These are phyloP conservation scores for Plasmodium malariae DNA, from an alignment of 169 alveolate species.

Conservation along the genomic window DNA sequence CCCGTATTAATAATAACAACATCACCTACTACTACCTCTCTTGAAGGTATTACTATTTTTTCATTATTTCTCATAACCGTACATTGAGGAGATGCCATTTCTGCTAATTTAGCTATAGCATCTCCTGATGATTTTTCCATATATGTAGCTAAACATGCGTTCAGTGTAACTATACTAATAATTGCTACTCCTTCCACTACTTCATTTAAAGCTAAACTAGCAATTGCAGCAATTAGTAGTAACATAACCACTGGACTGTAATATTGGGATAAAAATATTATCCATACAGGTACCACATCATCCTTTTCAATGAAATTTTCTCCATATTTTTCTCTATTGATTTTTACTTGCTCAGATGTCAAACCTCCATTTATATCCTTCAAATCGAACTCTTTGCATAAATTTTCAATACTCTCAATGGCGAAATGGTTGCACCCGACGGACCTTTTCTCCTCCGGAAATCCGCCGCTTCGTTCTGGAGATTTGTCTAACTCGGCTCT, in stretches of 20 bases:
- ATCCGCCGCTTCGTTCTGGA: constrained; percentile 60
- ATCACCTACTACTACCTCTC: constrained; percentile 95
- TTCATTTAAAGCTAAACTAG: constrained; percentile 87
- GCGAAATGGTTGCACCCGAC: constrained; percentile 84
- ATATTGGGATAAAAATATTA: constrained; percentile 89
- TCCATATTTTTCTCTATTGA: constrained; percentile 88
- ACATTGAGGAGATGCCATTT: constrained; percentile 93
- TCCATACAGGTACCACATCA: constrained; percentile 88
- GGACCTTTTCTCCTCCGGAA: constrained; percentile 64
- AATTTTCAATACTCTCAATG: constrained; percentile 79
- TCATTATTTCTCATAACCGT: constrained; percentile 90
- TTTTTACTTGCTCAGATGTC: constrained; percentile 82
- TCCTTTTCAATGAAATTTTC: constrained; percentile 89
- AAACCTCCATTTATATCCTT: constrained; percentile 83
- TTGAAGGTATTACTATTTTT: constrained; percentile 86
- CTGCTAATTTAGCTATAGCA: constrained; percentile 93
- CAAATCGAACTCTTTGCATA: constrained; percentile 85
- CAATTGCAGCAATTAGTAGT: constrained; percentile 89
- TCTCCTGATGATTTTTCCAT: constrained; percentile 93
- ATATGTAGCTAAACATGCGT: constrained; percentile 93
- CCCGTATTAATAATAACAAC: constrained; percentile 92
- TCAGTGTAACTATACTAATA: constrained; percentile 89
- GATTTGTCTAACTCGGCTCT: too few species aligned
- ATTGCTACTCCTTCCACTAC: constrained; percentile 93
- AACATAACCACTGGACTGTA: constrained; percentile 88